Conservation (phyloP, 805 yeast species). For the Candida maesae region DNA sequence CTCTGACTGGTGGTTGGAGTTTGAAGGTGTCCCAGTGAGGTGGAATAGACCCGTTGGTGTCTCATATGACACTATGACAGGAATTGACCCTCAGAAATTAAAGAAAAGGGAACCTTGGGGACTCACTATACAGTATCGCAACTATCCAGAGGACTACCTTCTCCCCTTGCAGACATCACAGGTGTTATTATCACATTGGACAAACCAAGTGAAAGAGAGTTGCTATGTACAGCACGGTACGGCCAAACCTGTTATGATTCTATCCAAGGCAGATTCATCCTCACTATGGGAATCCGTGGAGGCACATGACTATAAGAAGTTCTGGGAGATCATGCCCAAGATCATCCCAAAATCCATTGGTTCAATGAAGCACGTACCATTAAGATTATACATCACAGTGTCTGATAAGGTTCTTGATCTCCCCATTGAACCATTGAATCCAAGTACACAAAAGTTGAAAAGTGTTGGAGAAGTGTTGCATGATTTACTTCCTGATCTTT, state of each 20-base stretch:
- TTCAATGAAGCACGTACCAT: conserved; percentile 40
- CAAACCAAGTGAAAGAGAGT: conserved; percentile 80
- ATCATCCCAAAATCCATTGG: conserved; percentile 19
- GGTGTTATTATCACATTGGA: conserved; percentile 50
- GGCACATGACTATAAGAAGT: conserved; percentile 32
- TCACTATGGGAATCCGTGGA: conserved; percentile 52
- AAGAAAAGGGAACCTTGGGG: conserved; percentile 37
- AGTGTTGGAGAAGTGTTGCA: conserved; percentile 40
- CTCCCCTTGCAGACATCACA: conserved; percentile 32
- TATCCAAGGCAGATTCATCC: conserved; percentile 59
- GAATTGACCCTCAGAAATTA: conserved; percentile 31
- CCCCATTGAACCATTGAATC: conserved; percentile 22
- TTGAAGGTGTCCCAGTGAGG: conserved; percentile 56
- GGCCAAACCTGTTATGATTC: conserved; percentile 75
- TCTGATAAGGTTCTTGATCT: conserved; percentile 34
- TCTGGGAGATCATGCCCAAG: conserved; percentile 18
- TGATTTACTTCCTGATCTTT: conserved; percentile 40
- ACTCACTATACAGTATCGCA: conserved; percentile 38
- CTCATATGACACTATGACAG: conserved; percentile 51
- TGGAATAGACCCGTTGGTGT: conserved; percentile 78
- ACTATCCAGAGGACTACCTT: conserved; percentile 42
- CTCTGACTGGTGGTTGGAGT: conserved; percentile 60
- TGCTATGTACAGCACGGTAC: conserved; percentile 71
- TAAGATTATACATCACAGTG: conserved; percentile 43
- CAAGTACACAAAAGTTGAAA: neutral